Conservation (phyloP, 495 filamentous ascomycete species). For the Neurospora hispaniola region DNA sequence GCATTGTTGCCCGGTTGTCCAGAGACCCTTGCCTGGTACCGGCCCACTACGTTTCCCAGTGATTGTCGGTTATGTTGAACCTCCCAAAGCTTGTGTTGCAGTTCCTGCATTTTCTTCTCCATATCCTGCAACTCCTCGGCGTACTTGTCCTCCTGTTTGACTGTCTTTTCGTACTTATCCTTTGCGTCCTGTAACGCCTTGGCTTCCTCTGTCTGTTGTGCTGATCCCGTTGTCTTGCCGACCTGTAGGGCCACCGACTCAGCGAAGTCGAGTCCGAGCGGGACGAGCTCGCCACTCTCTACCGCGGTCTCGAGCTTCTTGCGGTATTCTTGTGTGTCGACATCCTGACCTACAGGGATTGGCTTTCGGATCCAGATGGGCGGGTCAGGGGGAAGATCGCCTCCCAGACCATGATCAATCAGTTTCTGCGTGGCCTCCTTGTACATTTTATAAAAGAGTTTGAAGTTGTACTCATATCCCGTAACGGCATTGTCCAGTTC, state of each 20-base stretch:
- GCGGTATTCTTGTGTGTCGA: conserved; percentile 1
- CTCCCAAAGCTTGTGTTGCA: not conserved
- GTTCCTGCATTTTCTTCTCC: not conserved
- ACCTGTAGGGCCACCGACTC: not conserved
- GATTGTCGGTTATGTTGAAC: not conserved
- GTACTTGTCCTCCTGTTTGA: not conserved
- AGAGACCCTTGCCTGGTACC: not conserved
- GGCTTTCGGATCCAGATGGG: not conserved
- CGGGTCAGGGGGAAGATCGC: not conserved
- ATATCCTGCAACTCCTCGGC: not conserved
- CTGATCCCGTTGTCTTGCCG: not conserved
- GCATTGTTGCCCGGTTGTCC: not conserved
- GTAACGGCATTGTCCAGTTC: conserved; percentile 5
- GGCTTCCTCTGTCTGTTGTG: not conserved
- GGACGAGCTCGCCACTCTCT: not conserved
- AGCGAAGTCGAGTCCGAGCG: conserved; percentile 2
- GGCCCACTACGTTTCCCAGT: not conserved
- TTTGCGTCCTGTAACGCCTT: not conserved
- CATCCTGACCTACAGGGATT: not conserved
- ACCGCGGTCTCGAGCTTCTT: not conserved
- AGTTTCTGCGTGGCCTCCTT: not conserved
- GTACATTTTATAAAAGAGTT: not conserved
- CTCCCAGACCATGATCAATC: not conserved
- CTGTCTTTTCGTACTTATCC: not conserved
- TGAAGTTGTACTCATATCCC: not conserved